Percentiles rank a stretch among this genome's conserved stretches.
Evolutionary conservation across 345 rosid genomes (phyloP).

Genomic region (Streptanthus diversifolius): DNA sequence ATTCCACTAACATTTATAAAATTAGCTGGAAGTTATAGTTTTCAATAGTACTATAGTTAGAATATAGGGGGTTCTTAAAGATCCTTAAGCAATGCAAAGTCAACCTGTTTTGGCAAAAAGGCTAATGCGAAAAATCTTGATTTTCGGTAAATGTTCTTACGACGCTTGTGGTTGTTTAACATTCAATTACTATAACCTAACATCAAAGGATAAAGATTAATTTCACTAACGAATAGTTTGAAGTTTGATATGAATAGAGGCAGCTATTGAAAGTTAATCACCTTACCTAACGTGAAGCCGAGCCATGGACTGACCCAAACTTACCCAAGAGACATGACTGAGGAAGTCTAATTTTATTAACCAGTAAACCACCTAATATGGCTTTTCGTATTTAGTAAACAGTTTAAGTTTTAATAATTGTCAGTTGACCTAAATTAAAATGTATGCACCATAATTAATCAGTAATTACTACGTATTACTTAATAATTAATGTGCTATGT

Average conservation of each 20-base stretch:
- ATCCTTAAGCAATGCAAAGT: not conserved
- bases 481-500: constrained; percentile 4
- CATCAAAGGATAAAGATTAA: not conserved
- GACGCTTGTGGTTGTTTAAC: not conserved
- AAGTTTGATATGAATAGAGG: not conserved
- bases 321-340: not conserved
- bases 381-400: constrained; percentile 25
- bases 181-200: not conserved
- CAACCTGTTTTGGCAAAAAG: not conserved
- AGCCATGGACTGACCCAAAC: not conserved
- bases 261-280: not conserved
- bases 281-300: not conserved
- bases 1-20: not conserved
- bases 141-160: not conserved
- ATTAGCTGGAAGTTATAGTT: not conserved
- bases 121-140: not conserved
- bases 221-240: not conserved
- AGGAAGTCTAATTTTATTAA: not conserved
- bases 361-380: not conserved
- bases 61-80: not conserved
- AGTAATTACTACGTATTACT: constrained; percentile 1
- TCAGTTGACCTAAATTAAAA: constrained; percentile 11
- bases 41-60: not conserved
- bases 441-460: not conserved
- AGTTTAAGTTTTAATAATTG: not conserved